Percentiles rank a stretch among this genome's conserved stretches.
Evolutionary conservation across 768 basidiomycete genomes (phyloP).

Genomic region (Leucogyrophana mollusca): DNA sequence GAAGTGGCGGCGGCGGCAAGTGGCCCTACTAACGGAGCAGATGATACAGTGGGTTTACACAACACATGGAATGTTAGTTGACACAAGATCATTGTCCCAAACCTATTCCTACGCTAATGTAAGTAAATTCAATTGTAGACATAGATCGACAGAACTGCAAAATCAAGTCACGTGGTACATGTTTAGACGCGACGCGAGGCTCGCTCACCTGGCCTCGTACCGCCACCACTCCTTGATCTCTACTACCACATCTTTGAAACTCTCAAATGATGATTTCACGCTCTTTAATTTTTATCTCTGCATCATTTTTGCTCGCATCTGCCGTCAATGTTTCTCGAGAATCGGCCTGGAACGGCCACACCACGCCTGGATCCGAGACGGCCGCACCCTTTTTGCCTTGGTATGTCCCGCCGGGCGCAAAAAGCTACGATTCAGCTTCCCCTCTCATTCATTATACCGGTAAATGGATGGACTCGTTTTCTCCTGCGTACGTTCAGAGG

Average conservation of each 20-base stretch:
- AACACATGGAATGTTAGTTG: constrained; percentile 59
- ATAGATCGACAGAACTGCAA: background rate
- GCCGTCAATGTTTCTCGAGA: constrained; percentile 20
- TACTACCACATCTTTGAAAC: background rate
- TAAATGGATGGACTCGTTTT: constrained; percentile 55
- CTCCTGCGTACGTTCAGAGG: constrained; percentile 47
- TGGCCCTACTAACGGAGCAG: constrained; percentile 57
- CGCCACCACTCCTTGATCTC: background rate
- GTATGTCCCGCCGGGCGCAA: constrained; percentile 73
- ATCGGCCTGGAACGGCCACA: constrained; percentile 70
- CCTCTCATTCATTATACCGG: constrained; percentile 65
- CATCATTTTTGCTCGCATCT: background rate
- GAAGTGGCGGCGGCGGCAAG: constrained; percentile 30
- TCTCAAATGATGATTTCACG: background rate
- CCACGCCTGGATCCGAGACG: constrained; percentile 43
- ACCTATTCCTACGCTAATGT: too few species aligned
- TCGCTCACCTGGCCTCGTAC: background rate
- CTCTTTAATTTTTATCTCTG: background rate
- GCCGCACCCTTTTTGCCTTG: constrained; percentile 58
- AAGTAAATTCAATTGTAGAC: background rate
- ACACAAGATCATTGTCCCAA: constrained; percentile 6
- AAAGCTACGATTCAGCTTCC: constrained; percentile 68
- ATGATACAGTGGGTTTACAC: constrained; percentile 78
- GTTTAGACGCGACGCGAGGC: background rate
- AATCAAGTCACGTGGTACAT: background rate